A percentile compares a stretch with the other conserved stretches of the same genome.
Evolutionary conservation across 345 rosid species (phyloP).

Genomic region (Eucalyptus curtisii): DNA sequence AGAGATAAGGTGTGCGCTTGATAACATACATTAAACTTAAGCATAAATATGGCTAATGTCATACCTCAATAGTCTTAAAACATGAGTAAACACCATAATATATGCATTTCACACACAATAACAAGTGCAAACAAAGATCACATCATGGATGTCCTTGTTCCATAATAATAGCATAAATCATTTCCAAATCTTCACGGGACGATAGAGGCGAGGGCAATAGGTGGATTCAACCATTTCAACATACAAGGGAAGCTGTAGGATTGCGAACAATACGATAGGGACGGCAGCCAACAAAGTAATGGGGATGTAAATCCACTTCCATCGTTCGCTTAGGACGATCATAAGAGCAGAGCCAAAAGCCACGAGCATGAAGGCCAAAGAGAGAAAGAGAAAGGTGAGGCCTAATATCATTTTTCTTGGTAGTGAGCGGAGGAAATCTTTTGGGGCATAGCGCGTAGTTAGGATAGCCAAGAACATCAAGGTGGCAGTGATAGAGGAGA

Average conservation of each 20-base stretch:
- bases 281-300: background rate
- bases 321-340: background rate
- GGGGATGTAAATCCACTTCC: background rate
- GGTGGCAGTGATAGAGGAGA: background rate
- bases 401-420: background rate
- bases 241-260: background rate
- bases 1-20: no score
- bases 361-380: background rate
- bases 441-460: background rate
- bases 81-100: background rate
- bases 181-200: fast-evolving
- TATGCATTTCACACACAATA: background rate
- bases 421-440: background rate
- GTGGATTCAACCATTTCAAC: background rate
- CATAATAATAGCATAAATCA: background rate
- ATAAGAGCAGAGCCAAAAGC: background rate
- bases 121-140: background rate
- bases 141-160: background rate
- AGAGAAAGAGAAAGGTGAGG: background rate
- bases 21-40: no score
- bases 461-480: background rate
- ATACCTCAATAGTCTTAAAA: background rate
- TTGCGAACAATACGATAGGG: background rate
- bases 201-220: background rate
- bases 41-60: background rate